Base-by-base conservation (phyloP, 257 asterid species). In the Vinca minor region DNA sequence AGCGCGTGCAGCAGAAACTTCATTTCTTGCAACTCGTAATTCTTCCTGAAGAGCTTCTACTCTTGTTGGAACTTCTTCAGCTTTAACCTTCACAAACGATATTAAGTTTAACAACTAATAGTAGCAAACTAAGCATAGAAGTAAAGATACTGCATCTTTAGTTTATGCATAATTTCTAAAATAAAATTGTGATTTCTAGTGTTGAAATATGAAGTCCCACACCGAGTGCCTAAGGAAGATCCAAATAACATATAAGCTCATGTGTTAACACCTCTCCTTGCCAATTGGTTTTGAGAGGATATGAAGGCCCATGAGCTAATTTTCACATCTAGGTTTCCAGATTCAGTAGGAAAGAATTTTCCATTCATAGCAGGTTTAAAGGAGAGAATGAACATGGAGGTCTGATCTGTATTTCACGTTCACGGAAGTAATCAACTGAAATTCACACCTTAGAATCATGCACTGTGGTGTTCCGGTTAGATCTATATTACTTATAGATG, bases 31-130 rank as follows among this genome's bases (percentile, higher is more conserved):
- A 54, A 76, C 81, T 12, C 95, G 88, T 59, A 87, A 47, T 71
- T 91, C 98, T 83, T 87, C 91, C 83, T 83, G 67, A 64, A 91
- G 87, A 65, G 78, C 77, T 35, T 88, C 82, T 48, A 88, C 96
- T 73, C 96, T 73, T 13, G 72, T 34, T 8, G 87, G 74, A 55
- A 88, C 96, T 62, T 88, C 96, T 77, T 88, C 98, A 41, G 95
- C 95, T 72, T 79, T 91, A 67, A 88, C 96, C 96, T 91, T 75
- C 64, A 75, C 7, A 62, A 56, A 59, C 21, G 20, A 47, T 17
- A 7, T 31, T 54, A 32, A 68, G 21, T 47, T 26, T n/a, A n/a
- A 38, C 53, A 48, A 21, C n/a, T 14, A 8, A 14, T 36, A 50
- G 14, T 6, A 15, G 58, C 35, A 28, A 41, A 52, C 3, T 14